Evolutionary conservation across 1,284 basidiomycete genomes (phyloP).

Genomic region (Leccinum griseonigrum): DNA sequence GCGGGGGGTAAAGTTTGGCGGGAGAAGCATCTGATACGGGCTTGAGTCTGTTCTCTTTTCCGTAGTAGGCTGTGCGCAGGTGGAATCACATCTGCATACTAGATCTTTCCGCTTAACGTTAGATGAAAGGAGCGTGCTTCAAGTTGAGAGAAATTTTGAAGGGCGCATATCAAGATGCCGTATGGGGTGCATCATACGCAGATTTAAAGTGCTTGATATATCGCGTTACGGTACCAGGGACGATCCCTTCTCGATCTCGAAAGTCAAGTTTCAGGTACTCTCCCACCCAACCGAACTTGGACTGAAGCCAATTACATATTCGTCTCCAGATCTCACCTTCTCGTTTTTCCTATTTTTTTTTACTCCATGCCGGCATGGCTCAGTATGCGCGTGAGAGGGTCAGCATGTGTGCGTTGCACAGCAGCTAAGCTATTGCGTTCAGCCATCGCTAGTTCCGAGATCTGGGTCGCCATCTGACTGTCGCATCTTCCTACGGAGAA

Average conservation of each 20-base stretch:
- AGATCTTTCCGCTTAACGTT: conserved; percentile 38
- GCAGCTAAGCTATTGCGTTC: conserved; percentile 12
- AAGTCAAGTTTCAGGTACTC: conserved; percentile 38
- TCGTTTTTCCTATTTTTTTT: conserved; percentile 10
- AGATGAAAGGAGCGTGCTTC: conserved; percentile 35
- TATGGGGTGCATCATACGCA: conserved; percentile 32
- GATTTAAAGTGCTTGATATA: conserved; percentile 36
- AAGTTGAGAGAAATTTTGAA: conserved; percentile 21
- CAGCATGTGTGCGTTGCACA: conserved; percentile 18
- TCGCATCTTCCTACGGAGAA: conserved; percentile 29
- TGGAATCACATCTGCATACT: conserved; percentile 34
- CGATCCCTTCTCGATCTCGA: conserved; percentile 37
- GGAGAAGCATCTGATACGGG: conserved; percentile 6
- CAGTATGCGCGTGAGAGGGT: conserved; percentile 20
- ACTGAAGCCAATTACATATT: conserved; percentile 24
- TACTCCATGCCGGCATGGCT: conserved; percentile 27
- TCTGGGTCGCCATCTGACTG: conserved; percentile 13
- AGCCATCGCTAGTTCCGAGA: conserved; percentile 22
- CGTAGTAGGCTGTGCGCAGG: conserved; percentile 25
- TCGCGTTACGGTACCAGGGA: conserved; percentile 36
- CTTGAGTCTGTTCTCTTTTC: conserved; percentile 16
- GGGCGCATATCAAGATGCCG: conserved; percentile 34
- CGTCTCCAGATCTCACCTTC: conserved; percentile 27
- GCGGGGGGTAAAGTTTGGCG: conserved; percentile 15
- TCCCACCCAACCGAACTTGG: conserved; percentile 31